Percentiles rank a stretch among this genome's conserved stretches.
Conservation (phyloP, 306 rosid species). For the Vigna angularis region DNA sequence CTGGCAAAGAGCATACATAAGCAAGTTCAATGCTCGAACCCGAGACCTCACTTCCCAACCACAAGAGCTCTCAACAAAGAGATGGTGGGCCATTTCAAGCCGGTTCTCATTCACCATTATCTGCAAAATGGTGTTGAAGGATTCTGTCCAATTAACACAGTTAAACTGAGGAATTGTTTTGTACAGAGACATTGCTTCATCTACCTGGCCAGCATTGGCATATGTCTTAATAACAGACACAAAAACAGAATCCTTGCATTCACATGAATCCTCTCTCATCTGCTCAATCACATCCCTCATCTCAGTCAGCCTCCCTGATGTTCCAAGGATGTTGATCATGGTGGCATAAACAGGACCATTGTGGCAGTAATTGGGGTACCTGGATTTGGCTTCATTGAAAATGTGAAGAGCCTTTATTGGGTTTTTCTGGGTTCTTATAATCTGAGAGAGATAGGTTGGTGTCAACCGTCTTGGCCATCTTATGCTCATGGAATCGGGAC, state of each 20-base stretch:
- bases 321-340: slow-evolving; percentile 60
- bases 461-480: slow-evolving; percentile 67
- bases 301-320: slow-evolving; percentile 49
- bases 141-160: slow-evolving; percentile 60
- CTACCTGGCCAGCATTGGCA: slow-evolving; percentile 47
- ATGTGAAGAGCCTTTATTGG: slow-evolving; percentile 57
- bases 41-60: slow-evolving; percentile 64
- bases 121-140: slow-evolving; percentile 58
- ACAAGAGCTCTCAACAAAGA: slow-evolving; percentile 54
- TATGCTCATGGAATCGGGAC: slow-evolving; percentile 46
- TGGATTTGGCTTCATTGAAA: slow-evolving; percentile 56
- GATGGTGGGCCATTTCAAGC: slow-evolving; percentile 51
- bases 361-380: slow-evolving; percentile 54
- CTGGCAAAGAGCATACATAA: slow-evolving; percentile 56
- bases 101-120: slow-evolving; percentile 53
- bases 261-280: slow-evolving; percentile 63
- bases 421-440: slow-evolving; percentile 56
- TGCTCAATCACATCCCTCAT: slow-evolving; percentile 55
- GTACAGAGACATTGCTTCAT: slow-evolving; percentile 55
- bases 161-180: slow-evolving; percentile 55
- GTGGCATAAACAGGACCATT: slow-evolving; percentile 65
- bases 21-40: slow-evolving; percentile 53
- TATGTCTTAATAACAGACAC: slow-evolving; percentile 55
- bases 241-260: slow-evolving; percentile 61
- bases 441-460: slow-evolving; percentile 57